Percentiles rank a stretch among this genome's conserved stretches.
Evolutionary conservation across 257 asterid genomes (phyloP).

Genomic region (Verbascum thapsus): DNA sequence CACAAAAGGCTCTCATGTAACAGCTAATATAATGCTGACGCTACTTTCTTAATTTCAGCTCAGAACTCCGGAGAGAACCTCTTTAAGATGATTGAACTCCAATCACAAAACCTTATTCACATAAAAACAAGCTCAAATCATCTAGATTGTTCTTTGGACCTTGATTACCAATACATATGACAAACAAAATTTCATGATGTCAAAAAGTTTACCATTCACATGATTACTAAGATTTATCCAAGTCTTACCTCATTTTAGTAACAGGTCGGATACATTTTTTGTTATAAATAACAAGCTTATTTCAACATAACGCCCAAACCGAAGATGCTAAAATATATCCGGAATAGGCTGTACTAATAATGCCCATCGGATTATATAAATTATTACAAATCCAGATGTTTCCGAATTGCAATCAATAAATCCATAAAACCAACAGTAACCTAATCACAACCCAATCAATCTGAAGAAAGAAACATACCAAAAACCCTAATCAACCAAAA

Average conservation of each 20-base stretch:
- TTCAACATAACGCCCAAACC: background rate
- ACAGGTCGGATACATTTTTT: background rate
- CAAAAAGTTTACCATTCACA: background rate
- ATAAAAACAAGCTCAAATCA: conserved; percentile 3
- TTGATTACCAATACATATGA: background rate
- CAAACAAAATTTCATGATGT: conserved; percentile 13
- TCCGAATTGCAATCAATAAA: background rate
- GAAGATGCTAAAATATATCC: too few species aligned
- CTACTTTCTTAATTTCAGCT: too few species aligned
- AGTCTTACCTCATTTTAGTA: background rate
- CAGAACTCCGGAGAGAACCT: background rate
- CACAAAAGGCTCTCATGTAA: too few species aligned
- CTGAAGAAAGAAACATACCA: too few species aligned
- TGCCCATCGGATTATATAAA: background rate
- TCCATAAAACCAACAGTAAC: conserved; percentile 11
- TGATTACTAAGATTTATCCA: conserved; percentile 5
- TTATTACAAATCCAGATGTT: background rate
- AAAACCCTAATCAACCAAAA: conserved; percentile 1
- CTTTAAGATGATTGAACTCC: background rate
- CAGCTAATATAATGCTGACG: background rate
- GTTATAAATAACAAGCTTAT: background rate
- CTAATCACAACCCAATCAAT: conserved; percentile 18
- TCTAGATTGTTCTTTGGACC: conserved; percentile 2
- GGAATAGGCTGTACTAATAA: background rate
- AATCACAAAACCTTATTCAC: background rate